Percentiles rank a stretch among this genome's conserved stretches.
Evolutionary conservation across 768 basidiomycete genomes (phyloP).

Genomic region (Boletales sp.): DNA sequence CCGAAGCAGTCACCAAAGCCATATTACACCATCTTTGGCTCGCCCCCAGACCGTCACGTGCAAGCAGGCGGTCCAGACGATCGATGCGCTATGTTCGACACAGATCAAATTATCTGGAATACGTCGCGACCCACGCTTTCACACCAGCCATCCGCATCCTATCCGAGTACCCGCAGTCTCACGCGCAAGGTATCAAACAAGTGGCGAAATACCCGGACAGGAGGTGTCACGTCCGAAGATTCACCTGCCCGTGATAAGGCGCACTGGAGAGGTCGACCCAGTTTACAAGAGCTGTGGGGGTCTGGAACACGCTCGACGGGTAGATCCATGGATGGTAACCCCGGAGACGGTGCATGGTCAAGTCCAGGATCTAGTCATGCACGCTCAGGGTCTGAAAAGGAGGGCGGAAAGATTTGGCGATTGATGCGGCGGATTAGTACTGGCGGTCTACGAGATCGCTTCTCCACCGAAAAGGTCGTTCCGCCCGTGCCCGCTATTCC

Average conservation of each 20-base stretch:
- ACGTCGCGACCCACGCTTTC: neutral
- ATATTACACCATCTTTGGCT: constrained; percentile 58
- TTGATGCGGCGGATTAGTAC: constrained; percentile 69
- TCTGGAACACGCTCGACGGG: constrained; percentile 8
- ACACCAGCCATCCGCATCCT: constrained; percentile 9
- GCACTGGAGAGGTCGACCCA: constrained; percentile 24
- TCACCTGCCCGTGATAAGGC: constrained; percentile 15
- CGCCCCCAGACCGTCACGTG: constrained; percentile 40
- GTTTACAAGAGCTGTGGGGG: constrained; percentile 33
- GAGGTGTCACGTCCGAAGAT: constrained; percentile 18
- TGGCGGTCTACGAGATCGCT: constrained; percentile 56
- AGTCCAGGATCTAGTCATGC: constrained; percentile 9
- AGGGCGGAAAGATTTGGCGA: constrained; percentile 56
- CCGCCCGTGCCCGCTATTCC: constrained; percentile 65
- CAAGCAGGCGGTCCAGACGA: constrained; percentile 45
- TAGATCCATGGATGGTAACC: constrained; percentile 16
- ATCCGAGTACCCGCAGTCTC: constrained; percentile 20
- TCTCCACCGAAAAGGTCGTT: constrained; percentile 22
- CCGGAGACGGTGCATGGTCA: constrained; percentile 9
- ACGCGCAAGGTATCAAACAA: constrained; percentile 36
- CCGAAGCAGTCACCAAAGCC: constrained; percentile 31
- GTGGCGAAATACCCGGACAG: constrained; percentile 27
- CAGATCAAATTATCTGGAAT: neutral
- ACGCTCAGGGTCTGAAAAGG: constrained; percentile 15
- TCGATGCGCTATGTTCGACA: constrained; percentile 9